A percentile compares a stretch with the other conserved stretches of the same genome.
phyloP scores from a whole-genome alignment of 768 basidiomycete species.

The Rhodotorula kratochvilovae region DNA sequence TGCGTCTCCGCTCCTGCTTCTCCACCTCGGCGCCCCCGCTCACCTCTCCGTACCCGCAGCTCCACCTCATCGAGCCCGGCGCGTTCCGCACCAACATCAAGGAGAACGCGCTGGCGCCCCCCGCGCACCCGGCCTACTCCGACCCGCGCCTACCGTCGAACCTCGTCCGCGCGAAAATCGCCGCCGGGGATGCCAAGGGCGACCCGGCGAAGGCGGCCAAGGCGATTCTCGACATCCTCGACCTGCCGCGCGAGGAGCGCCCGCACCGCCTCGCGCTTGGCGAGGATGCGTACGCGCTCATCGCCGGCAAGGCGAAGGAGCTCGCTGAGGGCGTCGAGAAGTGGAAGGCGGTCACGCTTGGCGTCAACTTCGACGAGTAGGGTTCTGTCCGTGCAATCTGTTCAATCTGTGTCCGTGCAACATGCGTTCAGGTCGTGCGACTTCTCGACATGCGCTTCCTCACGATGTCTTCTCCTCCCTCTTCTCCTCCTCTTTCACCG shows the following conservation, averaged over 20 bases:
- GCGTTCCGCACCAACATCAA: background rate
- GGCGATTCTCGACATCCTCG: background rate
- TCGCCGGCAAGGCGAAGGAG: background rate
- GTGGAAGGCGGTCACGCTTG: background rate
- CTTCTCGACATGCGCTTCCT: too few species aligned
- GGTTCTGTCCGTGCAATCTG: too few species aligned
- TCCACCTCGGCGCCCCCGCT: background rate
- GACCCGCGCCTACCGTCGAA: background rate
- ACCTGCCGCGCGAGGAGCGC: background rate
- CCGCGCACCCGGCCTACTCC: conserved; percentile 1
- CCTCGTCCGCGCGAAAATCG: background rate
- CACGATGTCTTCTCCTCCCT: too few species aligned
- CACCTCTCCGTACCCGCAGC: background rate
- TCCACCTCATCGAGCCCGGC: background rate
- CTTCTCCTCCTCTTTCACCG: too few species aligned
- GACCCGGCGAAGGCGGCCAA: background rate
- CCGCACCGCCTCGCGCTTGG: background rate
- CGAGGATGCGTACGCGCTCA: background rate
- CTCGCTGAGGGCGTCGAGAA: background rate
- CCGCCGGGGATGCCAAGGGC: background rate
- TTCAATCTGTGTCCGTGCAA: too few species aligned
- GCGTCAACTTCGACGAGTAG: background rate
- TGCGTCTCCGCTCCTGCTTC: background rate
- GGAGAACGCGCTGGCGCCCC: background rate
- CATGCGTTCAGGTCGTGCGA: too few species aligned